Base-by-base conservation (phyloP, 2,329 filamentous ascomycete species). In the Didymella pinodella region DNA sequence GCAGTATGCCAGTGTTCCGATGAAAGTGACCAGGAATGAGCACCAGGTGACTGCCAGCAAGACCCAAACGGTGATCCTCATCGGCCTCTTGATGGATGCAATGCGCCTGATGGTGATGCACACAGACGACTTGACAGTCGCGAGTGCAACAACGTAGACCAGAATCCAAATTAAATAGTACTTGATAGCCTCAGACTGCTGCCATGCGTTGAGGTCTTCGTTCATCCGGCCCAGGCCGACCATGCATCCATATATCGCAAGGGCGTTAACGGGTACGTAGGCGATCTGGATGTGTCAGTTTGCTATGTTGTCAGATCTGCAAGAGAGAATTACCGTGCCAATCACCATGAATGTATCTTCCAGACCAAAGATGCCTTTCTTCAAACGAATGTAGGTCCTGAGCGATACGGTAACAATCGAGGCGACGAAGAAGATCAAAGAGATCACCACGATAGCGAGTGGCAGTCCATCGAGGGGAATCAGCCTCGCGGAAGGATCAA, bases 121-220 rank as follows among this genome's bases (percentile, higher is more conserved):
- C 5, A 70, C 57, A 1, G 66, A 70, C 0, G 66, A 70, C n/a
- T 70, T 70, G 34, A 70, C 63, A 5, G 56, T 62, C 4, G 65
- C 66, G 8, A 70, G 65, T 16, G 58, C 65, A 6, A 70, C 50
- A n/a, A 70, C 67, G 45, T 70, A 70, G 3, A 57, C 58, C 55
- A 70, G 44, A 16, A 68, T 70, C 67, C 66, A 68, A 28, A 70
- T 67, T 28, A 70, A 59, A 52, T 68, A 68, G 51, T 64, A 67
- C 34, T 70, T 67, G 54, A 70, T 54, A 14, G 63, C 57, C 25
- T 67, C 57, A 1, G 51, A 54, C 36, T 55, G 58, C 38, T 68
- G 67, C 67, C 66, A 70, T 10, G 26, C 22, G 34, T 68, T 70
- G 3, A 70, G 56, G 16, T 66, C 55, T 7, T 46, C 36, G 4